Base-by-base conservation (phyloP, 2,329 filamentous ascomycete species). In the Beauveria australis region DNA sequence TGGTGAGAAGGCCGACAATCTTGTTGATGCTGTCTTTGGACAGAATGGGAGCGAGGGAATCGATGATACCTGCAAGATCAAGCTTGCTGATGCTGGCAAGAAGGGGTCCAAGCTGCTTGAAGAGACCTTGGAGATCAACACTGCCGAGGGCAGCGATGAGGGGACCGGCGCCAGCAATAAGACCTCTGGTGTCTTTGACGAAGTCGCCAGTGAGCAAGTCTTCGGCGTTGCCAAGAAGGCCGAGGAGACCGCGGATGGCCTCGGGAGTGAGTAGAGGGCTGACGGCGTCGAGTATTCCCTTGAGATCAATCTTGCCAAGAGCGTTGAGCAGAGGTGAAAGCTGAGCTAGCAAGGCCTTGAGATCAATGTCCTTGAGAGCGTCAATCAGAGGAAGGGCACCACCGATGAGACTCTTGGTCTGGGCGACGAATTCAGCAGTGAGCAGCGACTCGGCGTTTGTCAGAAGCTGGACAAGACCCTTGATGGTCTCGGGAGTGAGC, bases 131-230 rank as follows among this genome's bases (percentile, higher is more conserved):
- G 2, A 78, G 63, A 44, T 78, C 74, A n/a, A 77, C 66, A 18
- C 66, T 67, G 47, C 68, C 67, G 1, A 78, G 67, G 0, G 70
- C 68, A 2, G 65, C 66, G 30, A 78, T 64, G 9, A 78, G 66
- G 0, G 75, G 75, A 10, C 71, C 72, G 0, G 74, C 75, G 2
- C 71, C 74, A 7, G 67, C 67, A 19, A 76, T 70, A 22, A 76
- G 70, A 0, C 70, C 73, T 9, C 75, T 72, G 0, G 74, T 78
- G 51, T 76, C 69, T 54, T 76, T 75, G 65, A 77, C 75, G 52
- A 77, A 76, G 14, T 70, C 69, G 51, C 61, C 59, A 0, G 70
- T 76, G 28, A 76, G 69, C 1, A 76, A 67, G n/a, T 70, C 66
- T 59, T 75, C 73, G 0, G 74, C 75, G 47, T 76, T 76, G 22